Evolutionary conservation across 495 filamentous ascomycete genomes (phyloP), one percentile per base, ranked within the genome.

Genomic region (Coniosporium apollinis): DNA sequence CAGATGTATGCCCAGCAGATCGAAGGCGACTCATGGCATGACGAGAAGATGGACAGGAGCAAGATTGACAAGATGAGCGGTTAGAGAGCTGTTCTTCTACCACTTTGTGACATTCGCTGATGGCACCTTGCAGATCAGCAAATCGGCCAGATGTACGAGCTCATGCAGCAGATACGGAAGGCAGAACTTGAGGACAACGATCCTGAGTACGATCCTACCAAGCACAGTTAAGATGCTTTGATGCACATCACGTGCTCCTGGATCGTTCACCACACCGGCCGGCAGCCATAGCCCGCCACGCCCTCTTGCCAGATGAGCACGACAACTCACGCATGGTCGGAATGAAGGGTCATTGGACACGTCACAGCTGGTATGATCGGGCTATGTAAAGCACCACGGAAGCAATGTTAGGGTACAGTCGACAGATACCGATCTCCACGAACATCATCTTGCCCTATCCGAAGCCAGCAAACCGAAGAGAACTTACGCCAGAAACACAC

Each of bases 21-120:
- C 13, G 89, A 96, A 46, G 84, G 85, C 0, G 76, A 91, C 28
- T 53, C 65, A 0, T 94, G 89, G 86, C 57, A 59, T 22, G 85
- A 74, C 0, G 82, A 76, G 38, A 80, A 72, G 46, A 52, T 94
- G 51, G 85, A 94, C 31, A 64, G 65, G 37, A 61, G 55, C 7
- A 89, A 86, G 58, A 56, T 93, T 37, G 78, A 82, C 37, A 94
- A 92, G 61, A 80, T 99, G 86, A 96, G 80, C 54, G 87, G 87
- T 96, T 56, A 39, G 74, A 65, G 25, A 6, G 22, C 31, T 32
- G 36, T 11, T 47, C 30, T 20, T 39, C 34, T 35, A 5, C 36
- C 13, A 25, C 11, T 38, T 18, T 2, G 5, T 31, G 19, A 41
- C n/a, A 14, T 11, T 46, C 46, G 16, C 39, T 35, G 19, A 30